Percentiles rank a stretch among this genome's conserved stretches.
Evolutionary conservation across 495 filamentous ascomycete genomes (phyloP).

Genomic region (Poronia punctata): DNA sequence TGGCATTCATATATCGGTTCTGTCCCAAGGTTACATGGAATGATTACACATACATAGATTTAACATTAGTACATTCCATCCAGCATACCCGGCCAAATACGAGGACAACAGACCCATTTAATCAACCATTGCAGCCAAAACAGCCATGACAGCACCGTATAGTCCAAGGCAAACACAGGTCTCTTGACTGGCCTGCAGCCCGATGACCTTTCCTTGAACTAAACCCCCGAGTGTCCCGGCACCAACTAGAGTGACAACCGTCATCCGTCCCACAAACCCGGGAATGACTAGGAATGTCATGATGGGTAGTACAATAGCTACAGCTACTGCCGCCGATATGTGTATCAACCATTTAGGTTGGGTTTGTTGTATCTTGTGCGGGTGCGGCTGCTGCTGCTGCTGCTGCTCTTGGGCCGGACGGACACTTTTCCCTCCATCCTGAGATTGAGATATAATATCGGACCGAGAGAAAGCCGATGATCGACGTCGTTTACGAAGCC

Average conservation of each 20-base stretch:
- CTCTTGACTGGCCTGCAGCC: constrained; percentile 20
- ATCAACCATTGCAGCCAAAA: constrained; percentile 31
- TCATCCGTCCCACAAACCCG: constrained; percentile 48
- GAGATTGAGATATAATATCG: constrained; percentile 12
- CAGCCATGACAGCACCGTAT: constrained; percentile 38
- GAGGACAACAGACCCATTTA: no score
- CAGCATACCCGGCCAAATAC: no score
- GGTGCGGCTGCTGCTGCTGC: not conserved
- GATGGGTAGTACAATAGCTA: constrained; percentile 51
- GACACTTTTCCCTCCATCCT: constrained; percentile 12
- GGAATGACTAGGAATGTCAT: constrained; percentile 50
- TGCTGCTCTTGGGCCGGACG: not conserved
- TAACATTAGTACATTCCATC: no score
- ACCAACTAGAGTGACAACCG: constrained; percentile 38
- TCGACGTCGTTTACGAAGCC: constrained; percentile 7
- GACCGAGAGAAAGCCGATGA: constrained; percentile 18
- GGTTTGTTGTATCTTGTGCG: no score
- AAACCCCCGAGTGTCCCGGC: constrained; percentile 21
- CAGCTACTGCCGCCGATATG: constrained; percentile 47
- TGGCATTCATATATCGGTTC: not conserved
- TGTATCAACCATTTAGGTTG: constrained; percentile 22
- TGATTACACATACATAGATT: not conserved
- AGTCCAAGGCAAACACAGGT: constrained; percentile 29
- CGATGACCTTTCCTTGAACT: constrained; percentile 25
- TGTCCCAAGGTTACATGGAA: not conserved